These are phyloP conservation scores for Rubus idaeus DNA, from an alignment of 306 rosid species.

Conservation along the genomic window DNA sequence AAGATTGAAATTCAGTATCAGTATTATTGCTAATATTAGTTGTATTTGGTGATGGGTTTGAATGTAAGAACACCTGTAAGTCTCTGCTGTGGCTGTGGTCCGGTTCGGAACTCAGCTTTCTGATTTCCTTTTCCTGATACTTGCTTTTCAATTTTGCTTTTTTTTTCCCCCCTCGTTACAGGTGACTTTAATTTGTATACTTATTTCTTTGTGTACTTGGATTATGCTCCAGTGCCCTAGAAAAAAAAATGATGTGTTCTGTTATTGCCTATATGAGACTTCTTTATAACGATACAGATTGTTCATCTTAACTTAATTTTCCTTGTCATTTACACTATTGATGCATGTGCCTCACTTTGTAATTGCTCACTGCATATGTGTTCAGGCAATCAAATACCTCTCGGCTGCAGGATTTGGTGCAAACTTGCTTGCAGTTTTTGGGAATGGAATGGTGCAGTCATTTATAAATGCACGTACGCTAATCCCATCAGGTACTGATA, in stretches of 20 bases:
- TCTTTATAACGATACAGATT: slow-evolving; percentile 1
- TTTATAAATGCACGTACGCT: slow-evolving; percentile 79
- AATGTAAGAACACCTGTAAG: not conserved
- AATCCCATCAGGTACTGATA: slow-evolving; percentile 53
- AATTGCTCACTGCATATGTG: slow-evolving; percentile 35
- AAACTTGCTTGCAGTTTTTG: slow-evolving; percentile 78
- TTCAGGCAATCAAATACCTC: slow-evolving; percentile 84
- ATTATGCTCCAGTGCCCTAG: not conserved
- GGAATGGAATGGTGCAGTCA: slow-evolving; percentile 90
- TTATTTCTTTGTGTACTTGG: not conserved
- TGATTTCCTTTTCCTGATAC: too few relatives aligned
- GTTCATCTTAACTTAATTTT: slow-evolving; percentile 24
- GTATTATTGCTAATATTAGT: not conserved
- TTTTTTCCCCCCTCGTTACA: not conserved
- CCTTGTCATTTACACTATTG: slow-evolving; percentile 11
- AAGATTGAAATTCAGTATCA: not conserved
- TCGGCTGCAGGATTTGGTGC: slow-evolving; percentile 98
- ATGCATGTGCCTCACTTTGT: slow-evolving; percentile 20
- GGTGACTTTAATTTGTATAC: not conserved
- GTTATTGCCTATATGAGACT: not conserved
- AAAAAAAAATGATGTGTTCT: not conserved
- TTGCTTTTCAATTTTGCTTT: not conserved
- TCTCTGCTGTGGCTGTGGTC: slow-evolving; percentile 1
- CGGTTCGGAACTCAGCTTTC: not conserved
- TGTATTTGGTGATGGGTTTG: not conserved